Percentiles rank a stretch among this genome's conserved stretches.
Conservation (phyloP, 441 rosid genomes). For the Codiaeum variegatum region DNA sequence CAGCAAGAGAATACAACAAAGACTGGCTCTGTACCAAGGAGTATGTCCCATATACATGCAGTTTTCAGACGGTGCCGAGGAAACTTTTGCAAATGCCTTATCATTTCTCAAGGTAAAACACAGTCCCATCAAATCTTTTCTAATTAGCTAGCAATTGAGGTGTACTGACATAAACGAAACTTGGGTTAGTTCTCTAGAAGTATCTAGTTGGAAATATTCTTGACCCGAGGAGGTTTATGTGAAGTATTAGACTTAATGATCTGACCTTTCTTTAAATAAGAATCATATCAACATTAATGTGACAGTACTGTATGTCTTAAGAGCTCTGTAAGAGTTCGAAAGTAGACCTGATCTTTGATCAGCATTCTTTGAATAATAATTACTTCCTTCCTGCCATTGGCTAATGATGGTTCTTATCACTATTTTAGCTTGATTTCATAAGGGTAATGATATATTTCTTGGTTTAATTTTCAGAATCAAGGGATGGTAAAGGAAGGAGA, state of each 20-base stretch:
- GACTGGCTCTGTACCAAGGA: constrained; percentile 89
- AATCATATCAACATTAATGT: not conserved
- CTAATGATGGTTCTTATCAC: not conserved
- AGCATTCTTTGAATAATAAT: not conserved
- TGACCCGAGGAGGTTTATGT: not conserved
- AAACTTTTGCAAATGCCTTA: constrained; percentile 72
- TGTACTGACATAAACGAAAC: not conserved
- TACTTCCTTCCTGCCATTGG: no score
- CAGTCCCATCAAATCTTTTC: not conserved
- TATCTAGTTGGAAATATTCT: not conserved
- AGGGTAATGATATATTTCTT: not conserved
- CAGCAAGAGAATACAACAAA: constrained; percentile 83
- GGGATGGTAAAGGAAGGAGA: constrained; percentile 96
- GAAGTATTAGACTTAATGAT: not conserved
- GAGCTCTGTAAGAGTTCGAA: not conserved
- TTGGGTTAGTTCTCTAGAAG: not conserved
- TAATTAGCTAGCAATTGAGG: constrained; percentile 2
- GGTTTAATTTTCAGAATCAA: constrained; percentile 60
- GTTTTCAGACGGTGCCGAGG: constrained; percentile 89
- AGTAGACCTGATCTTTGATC: not conserved
- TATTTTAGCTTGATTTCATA: not conserved
- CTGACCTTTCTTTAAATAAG: not conserved
- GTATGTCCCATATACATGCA: constrained; percentile 85
- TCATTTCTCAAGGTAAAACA: constrained; percentile 56
- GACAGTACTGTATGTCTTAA: not conserved